These are phyloP conservation scores for Pseudognaphalium luteoalbum DNA, from an alignment of 129 eudicot genomes.

Conservation along the genomic window DNA sequence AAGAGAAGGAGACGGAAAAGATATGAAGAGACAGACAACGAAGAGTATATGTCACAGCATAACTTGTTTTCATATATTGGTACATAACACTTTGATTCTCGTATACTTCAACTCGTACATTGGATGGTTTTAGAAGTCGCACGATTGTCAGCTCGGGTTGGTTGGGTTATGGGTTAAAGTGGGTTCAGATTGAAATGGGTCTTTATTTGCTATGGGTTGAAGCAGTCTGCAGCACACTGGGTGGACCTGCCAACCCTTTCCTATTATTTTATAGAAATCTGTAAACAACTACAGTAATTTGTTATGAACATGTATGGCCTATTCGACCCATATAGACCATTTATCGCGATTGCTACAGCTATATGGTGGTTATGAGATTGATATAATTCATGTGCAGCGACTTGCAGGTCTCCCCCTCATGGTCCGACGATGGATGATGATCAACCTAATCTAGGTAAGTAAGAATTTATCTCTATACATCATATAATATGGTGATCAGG, in stretches of 20 bases:
- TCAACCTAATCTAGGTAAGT: slow-evolving; percentile 44
- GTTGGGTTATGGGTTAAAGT: background rate
- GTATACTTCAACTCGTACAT: background rate
- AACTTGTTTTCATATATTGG: slow-evolving; percentile 72
- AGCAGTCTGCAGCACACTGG: background rate
- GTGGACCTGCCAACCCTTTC: background rate
- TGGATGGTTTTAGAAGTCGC: background rate
- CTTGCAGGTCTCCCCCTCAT: slow-evolving; percentile 37
- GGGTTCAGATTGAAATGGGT: background rate
- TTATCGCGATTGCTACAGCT: background rate
- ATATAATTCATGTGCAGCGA: slow-evolving; percentile 43
- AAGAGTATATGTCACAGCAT: slow-evolving; percentile 56
- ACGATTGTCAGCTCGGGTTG: background rate
- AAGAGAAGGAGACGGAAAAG: slow-evolving; percentile 66
- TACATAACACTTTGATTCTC: slow-evolving; percentile 22
- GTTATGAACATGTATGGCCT: background rate
- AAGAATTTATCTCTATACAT: background rate
- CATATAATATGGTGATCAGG: background rate
- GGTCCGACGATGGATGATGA: slow-evolving; percentile 43
- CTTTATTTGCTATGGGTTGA: background rate
- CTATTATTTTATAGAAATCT: background rate
- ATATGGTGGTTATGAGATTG: slow-evolving; percentile 12
- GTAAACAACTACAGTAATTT: background rate
- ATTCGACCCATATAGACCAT: background rate
- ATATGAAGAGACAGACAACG: slow-evolving; percentile 50